A percentile compares a stretch with the other conserved stretches of the same genome.
Conservation (phyloP, 2,329 filamentous ascomycete genomes). For the Phoma sp. region DNA sequence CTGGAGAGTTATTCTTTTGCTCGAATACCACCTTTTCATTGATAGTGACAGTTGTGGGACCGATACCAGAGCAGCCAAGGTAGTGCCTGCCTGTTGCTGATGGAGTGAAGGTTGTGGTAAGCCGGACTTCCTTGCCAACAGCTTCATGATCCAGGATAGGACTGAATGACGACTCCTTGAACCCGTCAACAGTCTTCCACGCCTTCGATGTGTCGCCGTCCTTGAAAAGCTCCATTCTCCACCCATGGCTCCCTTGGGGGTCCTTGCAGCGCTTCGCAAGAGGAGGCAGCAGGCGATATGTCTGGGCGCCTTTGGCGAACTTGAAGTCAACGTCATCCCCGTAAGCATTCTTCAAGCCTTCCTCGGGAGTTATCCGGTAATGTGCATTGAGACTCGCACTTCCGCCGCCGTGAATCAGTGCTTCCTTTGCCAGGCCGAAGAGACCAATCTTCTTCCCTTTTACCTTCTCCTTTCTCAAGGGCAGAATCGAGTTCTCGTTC, state of each 20-base stretch:
- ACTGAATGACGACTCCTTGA: slow-evolving; percentile 35
- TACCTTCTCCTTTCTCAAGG: slow-evolving; percentile 64
- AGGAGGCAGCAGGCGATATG: slow-evolving; percentile 42
- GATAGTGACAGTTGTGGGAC: slow-evolving; percentile 38
- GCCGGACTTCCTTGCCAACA: slow-evolving; percentile 32
- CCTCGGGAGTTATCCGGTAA: slow-evolving; percentile 36
- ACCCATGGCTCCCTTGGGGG: slow-evolving; percentile 36
- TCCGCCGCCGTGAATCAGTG: slow-evolving; percentile 43
- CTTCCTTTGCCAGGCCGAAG: slow-evolving; percentile 69
- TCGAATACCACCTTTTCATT: slow-evolving; percentile 37
- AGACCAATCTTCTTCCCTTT: slow-evolving; percentile 67
- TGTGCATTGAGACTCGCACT: slow-evolving; percentile 38
- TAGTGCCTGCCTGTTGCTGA: slow-evolving; percentile 38
- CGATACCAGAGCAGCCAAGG: slow-evolving; percentile 43
- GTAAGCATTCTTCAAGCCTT: slow-evolving; percentile 34
- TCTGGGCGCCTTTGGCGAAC: slow-evolving; percentile 43
- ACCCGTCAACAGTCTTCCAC: slow-evolving; percentile 27
- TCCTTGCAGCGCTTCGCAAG: slow-evolving; percentile 36
- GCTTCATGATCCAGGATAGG: slow-evolving; percentile 31
- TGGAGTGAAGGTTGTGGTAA: slow-evolving; percentile 34
- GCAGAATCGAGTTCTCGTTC: slow-evolving; percentile 69
- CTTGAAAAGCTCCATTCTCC: slow-evolving; percentile 40
- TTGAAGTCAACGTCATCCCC: slow-evolving; percentile 39
- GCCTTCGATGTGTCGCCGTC: slow-evolving; percentile 32
- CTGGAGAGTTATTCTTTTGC: slow-evolving; percentile 57